Evolutionary conservation across 768 basidiomycete genomes (phyloP).

Genomic region (Podaxis pistillaris): DNA sequence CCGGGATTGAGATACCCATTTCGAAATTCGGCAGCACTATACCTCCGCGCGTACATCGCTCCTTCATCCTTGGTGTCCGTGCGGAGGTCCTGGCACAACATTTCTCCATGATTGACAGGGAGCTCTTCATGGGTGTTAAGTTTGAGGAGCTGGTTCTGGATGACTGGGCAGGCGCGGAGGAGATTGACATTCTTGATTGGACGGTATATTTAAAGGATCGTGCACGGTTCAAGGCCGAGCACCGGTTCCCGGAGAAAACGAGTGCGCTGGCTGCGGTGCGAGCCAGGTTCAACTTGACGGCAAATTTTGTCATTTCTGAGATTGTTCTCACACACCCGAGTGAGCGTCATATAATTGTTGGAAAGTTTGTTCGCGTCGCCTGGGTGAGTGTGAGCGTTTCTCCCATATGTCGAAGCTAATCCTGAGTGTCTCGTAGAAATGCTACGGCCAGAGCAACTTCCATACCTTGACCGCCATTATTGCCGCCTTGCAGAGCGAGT

Average conservation of each 20-base stretch:
- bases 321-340: conserved; percentile 69
- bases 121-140: conserved; percentile 79
- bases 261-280: conserved; percentile 73
- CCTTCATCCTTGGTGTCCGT: conserved; percentile 66
- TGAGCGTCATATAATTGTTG: conserved; percentile 63
- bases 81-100: conserved; percentile 70
- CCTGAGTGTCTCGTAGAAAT: conserved; percentile 58
- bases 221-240: conserved; percentile 64
- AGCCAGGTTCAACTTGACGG: conserved; percentile 82
- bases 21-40: conserved; percentile 34
- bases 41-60: conserved; percentile 53
- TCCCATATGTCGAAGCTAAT: neutral
- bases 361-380: conserved; percentile 83
- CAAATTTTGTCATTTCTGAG: conserved; percentile 79
- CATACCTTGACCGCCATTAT: conserved; percentile 79
- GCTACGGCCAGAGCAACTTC: conserved; percentile 75
- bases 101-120: conserved; percentile 86
- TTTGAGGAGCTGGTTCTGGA: conserved; percentile 86
- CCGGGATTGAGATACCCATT: conserved; percentile 21
- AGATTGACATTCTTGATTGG: conserved; percentile 81
- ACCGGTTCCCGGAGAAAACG: conserved; percentile 55
- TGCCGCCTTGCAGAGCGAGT: conserved; percentile 67
- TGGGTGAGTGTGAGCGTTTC: conserved; percentile 51
- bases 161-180: conserved; percentile 64
- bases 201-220: conserved; percentile 75